Base-by-base conservation (phyloP, 2,329 filamentous ascomycete genomes). In the Curvularia verruculosa region DNA sequence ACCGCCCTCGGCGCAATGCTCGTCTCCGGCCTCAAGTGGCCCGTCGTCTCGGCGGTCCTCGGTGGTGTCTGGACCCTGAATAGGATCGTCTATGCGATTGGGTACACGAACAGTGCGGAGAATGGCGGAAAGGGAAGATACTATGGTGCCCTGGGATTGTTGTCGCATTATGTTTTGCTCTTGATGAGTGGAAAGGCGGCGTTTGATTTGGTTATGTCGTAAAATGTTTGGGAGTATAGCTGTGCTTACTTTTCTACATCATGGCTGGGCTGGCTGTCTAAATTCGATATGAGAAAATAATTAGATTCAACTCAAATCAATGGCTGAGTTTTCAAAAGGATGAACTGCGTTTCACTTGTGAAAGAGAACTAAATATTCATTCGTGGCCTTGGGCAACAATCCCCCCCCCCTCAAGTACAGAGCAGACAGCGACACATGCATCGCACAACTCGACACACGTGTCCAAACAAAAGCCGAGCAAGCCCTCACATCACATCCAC, bases 11-110 rank as follows among this genome's bases (percentile, higher is more conserved):
- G 81, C 24, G 79, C 79, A 46, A 77, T 84, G 67, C 75, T 87
- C 18, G 77, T 87, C 52, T 78, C 81, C 0, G 85, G 85, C 2
- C 64, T 87, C 52, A 76, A 76, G 59, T 85, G 82, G 70, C 85
- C 85, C 0, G 66, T 77, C 26, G 72, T 79, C 3, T 75, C 81
- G 2, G 75, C 81, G 0, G 74, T 72, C 3, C 59, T 85, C 46
- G 83, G 83, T 8, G 72, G 72, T 0, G 69, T 72, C 2, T 88
- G 85, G 85, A 75, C 80, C 8, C 68, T 83, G 7, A 79, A 77
- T 58, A 75, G 85, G 29, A 64, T 79, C 0, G 51, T 85, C 19
- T 88, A 82, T 65, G 77, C 77, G 23, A 29, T 76, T 6, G 81
- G 81, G 41, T 83, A 83, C 67, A 81, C 79, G 19, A 72, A 70